Percentiles rank a stretch among this genome's conserved stretches.
These are phyloP conservation scores for Linderniella brevidens DNA, from an alignment of 257 asterid genomes.

Conservation along the genomic window DNA sequence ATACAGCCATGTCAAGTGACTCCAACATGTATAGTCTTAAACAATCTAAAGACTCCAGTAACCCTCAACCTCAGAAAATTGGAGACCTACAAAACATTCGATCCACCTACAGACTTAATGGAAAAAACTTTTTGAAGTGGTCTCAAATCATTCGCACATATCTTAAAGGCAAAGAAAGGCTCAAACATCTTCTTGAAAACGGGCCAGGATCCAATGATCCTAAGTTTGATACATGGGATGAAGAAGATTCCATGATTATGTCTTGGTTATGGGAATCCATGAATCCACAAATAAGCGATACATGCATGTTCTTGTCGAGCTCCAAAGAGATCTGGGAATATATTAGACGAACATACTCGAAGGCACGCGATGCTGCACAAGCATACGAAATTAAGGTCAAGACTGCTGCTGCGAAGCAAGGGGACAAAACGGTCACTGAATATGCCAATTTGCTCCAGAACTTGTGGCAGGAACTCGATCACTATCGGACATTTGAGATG, in stretches of 20 bases:
- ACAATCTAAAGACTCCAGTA: too few species aligned
- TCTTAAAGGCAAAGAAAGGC: neutral
- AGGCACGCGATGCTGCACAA: too few species aligned
- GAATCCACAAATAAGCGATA: neutral
- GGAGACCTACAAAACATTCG: neutral
- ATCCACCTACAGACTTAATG: neutral
- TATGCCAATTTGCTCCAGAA: too few species aligned
- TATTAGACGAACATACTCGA: too few species aligned
- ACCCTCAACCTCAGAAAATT: neutral
- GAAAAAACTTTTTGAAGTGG: neutral
- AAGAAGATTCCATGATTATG: constrained; percentile 1
- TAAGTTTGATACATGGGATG: constrained; percentile 1
- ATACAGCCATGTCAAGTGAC: too few species aligned
- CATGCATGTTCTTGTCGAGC: neutral
- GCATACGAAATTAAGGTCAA: too few species aligned
- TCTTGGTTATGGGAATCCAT: too few species aligned
- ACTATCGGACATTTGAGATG: neutral
- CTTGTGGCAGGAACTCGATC: too few species aligned
- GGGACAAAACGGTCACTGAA: too few species aligned
- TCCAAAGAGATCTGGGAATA: too few species aligned
- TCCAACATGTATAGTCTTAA: too few species aligned
- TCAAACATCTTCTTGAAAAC: neutral
- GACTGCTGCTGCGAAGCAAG: too few species aligned
- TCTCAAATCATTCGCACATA: neutral
- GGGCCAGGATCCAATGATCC: neutral